Base-by-base conservation (phyloP, 73 alveolate species). In the Paramecium sexaurelia region DNA sequence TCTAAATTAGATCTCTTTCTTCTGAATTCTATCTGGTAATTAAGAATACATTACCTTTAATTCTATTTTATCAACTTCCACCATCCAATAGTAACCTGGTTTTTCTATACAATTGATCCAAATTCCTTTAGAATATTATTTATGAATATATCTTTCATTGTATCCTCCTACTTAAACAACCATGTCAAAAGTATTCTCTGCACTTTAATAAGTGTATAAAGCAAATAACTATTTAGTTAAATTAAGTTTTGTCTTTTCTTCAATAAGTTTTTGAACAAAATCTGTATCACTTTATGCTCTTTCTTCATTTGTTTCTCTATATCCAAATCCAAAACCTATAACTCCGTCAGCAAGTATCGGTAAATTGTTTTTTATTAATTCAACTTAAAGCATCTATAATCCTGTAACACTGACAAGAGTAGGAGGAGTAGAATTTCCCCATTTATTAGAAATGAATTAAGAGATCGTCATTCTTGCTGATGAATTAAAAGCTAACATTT, bases 81-180 rank as follows among this genome's bases (percentile, higher is more conserved):
- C 32, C 90, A 78, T 78, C 90, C 90, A 78, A 78, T 78, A 78
- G 41, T 78, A 78, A 8, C 55, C 90, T 39, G 90, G 41, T 15
- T 78, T 78, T 24, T 78, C 90, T 24, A 78, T 8, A 29, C 17
- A 10, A 78, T 78, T 45, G 7, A 78, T 43, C 90, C 90, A 78
- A 37, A 5, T 78, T 20, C 24, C 55, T 20, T 78, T 39, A 2
- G 45, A 20, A 17, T 37, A 11, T 29, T 43, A 26, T 45, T 78
- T 43, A 78, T 45, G 90, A 20, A 40, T 19, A 78, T 78, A 78
- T 20, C 19, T 78, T 20, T 78, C 45, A 78, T 78, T 75, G 7
- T 41, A n/a, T 78, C 90, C 90, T 10, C 90, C 90, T 10, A 78
- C 36, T 40, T 78, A 43, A 0, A 78, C 55, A 24, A 78, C 73